phyloP scores from a whole-genome alignment of 805 yeast species.

The Spathaspora gorwiae region DNA sequence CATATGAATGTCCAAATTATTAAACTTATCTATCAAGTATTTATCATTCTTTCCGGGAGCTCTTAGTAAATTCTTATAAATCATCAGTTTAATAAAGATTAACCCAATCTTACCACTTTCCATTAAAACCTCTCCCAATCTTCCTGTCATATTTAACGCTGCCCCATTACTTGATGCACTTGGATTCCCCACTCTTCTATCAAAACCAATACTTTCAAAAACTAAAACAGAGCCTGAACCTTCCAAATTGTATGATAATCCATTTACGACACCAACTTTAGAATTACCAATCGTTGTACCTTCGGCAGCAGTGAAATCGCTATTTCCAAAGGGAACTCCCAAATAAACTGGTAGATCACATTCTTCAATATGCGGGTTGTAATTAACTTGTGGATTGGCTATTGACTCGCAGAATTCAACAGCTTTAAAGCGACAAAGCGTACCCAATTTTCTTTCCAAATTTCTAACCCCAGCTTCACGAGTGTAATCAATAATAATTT shows the following conservation, averaged over 20 bases:
- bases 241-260: constrained; percentile 79
- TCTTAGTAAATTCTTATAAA: constrained; percentile 28
- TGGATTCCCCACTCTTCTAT: constrained; percentile 24
- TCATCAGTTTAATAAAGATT: constrained; percentile 62
- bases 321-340: constrained; percentile 45
- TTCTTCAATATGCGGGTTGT: constrained; percentile 39
- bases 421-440: constrained; percentile 78
- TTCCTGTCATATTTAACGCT: constrained; percentile 67
- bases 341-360: constrained; percentile 63
- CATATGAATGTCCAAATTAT: constrained; percentile 52
- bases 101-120: constrained; percentile 80
- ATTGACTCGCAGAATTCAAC: constrained; percentile 52
- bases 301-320: constrained; percentile 24
- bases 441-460: constrained; percentile 69
- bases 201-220: constrained; percentile 73
- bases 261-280: constrained; percentile 74
- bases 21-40: constrained; percentile 39
- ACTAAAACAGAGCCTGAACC: constrained; percentile 81
- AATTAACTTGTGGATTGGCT: constrained; percentile 17
- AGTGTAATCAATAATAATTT: constrained; percentile 65
- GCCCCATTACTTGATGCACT: constrained; percentile 11
- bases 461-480: constrained; percentile 85
- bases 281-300: constrained; percentile 45
- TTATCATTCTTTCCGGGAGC: constrained; percentile 25
- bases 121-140: constrained; percentile 73